Evolutionary conservation across 140 eudicot genomes (phyloP).

Genomic region (Anethum foeniculum): DNA sequence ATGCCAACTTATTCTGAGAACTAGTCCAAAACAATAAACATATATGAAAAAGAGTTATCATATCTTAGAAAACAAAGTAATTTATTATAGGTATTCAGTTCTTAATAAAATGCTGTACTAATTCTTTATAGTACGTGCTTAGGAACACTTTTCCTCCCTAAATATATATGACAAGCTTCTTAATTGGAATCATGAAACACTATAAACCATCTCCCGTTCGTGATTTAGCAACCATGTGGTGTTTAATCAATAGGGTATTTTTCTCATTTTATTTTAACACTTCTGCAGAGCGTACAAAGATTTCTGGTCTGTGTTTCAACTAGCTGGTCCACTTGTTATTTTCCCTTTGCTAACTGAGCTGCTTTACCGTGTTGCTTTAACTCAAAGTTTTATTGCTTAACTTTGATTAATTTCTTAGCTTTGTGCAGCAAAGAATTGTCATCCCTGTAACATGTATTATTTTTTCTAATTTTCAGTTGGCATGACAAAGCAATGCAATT

Average conservation of each 20-base stretch:
- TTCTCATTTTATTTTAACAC: background rate
- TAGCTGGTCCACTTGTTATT: background rate
- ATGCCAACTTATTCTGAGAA: slow-evolving; percentile 50
- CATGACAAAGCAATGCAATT: slow-evolving; percentile 77
- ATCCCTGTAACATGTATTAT: background rate
- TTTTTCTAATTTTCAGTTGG: slow-evolving; percentile 47
- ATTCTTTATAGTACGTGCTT: no score
- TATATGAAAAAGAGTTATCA: background rate
- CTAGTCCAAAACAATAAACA: slow-evolving; percentile 46
- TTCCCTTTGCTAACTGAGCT: background rate
- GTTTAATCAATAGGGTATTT: background rate
- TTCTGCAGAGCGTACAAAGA: no score
- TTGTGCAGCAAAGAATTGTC: background rate
- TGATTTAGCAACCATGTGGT: background rate
- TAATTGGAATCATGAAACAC: background rate
- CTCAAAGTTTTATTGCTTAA: background rate
- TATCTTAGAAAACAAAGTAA: no score
- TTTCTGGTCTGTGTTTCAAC: background rate
- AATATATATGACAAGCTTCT: background rate
- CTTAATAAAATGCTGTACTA: background rate
- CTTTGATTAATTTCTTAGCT: background rate
- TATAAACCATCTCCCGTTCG: background rate
- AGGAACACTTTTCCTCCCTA: background rate
- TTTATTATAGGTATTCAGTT: background rate
- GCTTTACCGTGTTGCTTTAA: background rate